Base-by-base conservation (phyloP, 2,329 filamentous ascomycete genomes). In the Tetracladium maxilliforme region DNA sequence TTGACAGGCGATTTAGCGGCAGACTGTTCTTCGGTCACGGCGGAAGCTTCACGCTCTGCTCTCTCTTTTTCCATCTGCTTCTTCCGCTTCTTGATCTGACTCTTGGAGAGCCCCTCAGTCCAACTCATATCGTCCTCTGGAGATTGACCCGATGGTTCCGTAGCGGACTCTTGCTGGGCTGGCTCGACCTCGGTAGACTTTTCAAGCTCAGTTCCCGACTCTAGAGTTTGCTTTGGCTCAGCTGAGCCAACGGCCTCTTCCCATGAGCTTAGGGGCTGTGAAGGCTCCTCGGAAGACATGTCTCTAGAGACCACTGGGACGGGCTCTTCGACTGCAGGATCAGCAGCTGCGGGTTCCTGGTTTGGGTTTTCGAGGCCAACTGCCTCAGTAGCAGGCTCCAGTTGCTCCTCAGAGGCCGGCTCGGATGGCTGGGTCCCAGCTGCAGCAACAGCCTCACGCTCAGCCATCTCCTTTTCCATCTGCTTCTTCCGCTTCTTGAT, bases 401-500 rank as follows among this genome's bases (percentile, higher is more conserved):
- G n/a, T n/a, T n/a, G n/a, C n/a, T n/a, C n/a, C n/a, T n/a, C n/a
- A n/a, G n/a, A n/a, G n/a, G n/a, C n/a, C n/a, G n/a, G n/a, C n/a
- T n/a, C n/a, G n/a, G n/a, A n/a, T n/a, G n/a, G n/a, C n/a, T n/a
- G 18, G 9, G 9, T 8, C 22, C 32, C 20, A 27, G 30, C 18
- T 30, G 35, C 21, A 27, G 40, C 22, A 28, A 34, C 32, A 32
- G 36, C 21, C 19, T 22, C 33, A 33, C 36, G 16, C 19, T 20
- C 15, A 31, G 31, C 22, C 18, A 27, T 30, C 20, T 25, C 27
- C 21, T 35, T 34, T 26, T 34, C 39, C 30, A 36, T 42, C 26
- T 34, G 30, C 18, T 39, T 42, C 41, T 58, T 60, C 7, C 43
- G 33, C 29, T 43, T 39, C 24, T 34, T 33, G 18, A 36, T 25